Evolutionary conservation across 2,329 filamentous ascomycete species (phyloP), one percentile per base, ranked within the genome.

Genomic region (Fusarium ramigenum): DNA sequence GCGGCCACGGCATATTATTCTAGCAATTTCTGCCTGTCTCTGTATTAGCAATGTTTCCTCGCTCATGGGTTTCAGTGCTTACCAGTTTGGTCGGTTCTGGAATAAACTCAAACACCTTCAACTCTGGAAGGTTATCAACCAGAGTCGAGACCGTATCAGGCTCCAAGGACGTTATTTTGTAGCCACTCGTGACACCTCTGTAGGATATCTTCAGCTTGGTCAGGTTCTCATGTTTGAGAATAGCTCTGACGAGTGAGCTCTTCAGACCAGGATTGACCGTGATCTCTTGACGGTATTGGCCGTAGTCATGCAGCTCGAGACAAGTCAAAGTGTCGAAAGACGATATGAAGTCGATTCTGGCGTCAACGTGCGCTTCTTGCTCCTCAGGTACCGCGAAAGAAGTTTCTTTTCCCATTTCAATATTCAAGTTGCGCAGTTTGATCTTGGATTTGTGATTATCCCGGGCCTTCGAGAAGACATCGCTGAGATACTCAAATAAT

Each of bases 211-310:
- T 61, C 19, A 78, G 21, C 4, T 14, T 63, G 30, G 7, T 66
- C 4, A 78, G 9, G 16, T 72, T 65, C 21, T 46, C 39, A 15
- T 78, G 74, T 23, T 60, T 66, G n/a, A 75, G n/a, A 7, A 77
- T 70, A 7, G 64, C 68, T n/a, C 57, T 59, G 11, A 75, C 21
- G 19, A 77, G 25, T 1, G 30, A 36, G 11, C 52, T 36, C 7
- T 60, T 19, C 8, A 78, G 15, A 2, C 30, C 74, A 12, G 62
- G 68, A 8, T 71, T 66, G 1, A 19, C 19, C 12, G 32, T 16
- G 21, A 46, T 32, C 4, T 32, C 32, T 1, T 21, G 16, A 9
- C 37, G 37, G 47, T 63, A 67, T 18, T 68, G 36, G 2, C 52
- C 63, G 18, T 53, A 65, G 9, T 64, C 58, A 9, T 39, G 8